phyloP scores from a whole-genome alignment of 1,284 basidiomycete species.

The Ceratorhiza oryzae-sativae region DNA sequence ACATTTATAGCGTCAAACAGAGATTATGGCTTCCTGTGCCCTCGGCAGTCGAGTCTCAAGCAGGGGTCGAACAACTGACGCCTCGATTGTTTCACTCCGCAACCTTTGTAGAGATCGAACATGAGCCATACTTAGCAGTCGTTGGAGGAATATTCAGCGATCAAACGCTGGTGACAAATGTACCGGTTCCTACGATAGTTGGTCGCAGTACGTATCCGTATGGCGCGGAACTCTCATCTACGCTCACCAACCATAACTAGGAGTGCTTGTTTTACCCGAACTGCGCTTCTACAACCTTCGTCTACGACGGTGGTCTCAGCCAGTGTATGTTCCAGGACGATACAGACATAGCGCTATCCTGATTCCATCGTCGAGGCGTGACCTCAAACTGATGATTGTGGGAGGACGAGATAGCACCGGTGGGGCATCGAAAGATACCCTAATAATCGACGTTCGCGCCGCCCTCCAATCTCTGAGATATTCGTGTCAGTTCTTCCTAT shows the following conservation, averaged over 20 bases:
- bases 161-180: slow-evolving; percentile 7
- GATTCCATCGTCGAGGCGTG: slow-evolving; percentile 21
- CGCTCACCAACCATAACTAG: background rate
- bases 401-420: slow-evolving; percentile 31
- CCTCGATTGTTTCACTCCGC: slow-evolving; percentile 38
- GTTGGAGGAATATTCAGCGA: slow-evolving; percentile 40
- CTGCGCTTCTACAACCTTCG: slow-evolving; percentile 39
- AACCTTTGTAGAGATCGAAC: slow-evolving; percentile 36
- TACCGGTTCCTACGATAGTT: slow-evolving; percentile 19
- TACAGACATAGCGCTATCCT: slow-evolving; percentile 34
- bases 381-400: slow-evolving; percentile 32
- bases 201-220: background rate
- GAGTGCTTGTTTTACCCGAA: slow-evolving; percentile 31
- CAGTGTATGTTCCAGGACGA: slow-evolving; percentile 28
- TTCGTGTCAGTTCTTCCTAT: background rate
- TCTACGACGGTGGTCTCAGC: slow-evolving; percentile 24
- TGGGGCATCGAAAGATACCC: slow-evolving; percentile 7
- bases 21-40: slow-evolving; percentile 8
- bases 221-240: background rate
- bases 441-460: slow-evolving; percentile 13
- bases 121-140: slow-evolving; percentile 33
- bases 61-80: slow-evolving; percentile 20
- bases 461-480: slow-evolving; percentile 26
- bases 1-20: slow-evolving; percentile 16
- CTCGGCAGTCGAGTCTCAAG: background rate